Base-by-base conservation (phyloP, 306 rosid genomes). In the Acacia melanoxylon region DNA sequence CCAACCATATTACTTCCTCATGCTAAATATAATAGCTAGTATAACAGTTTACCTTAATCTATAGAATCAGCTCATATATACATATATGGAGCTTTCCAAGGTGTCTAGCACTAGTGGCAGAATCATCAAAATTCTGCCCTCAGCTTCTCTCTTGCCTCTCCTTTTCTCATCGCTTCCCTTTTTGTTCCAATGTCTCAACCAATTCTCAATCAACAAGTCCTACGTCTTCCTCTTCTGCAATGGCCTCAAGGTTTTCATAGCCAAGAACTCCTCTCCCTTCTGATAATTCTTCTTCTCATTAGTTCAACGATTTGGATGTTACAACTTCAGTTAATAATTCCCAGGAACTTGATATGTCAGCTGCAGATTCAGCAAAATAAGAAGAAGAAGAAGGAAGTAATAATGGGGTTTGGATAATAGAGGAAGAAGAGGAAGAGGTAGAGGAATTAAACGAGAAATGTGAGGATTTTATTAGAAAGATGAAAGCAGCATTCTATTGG, bases 401-500 rank as follows among this genome's bases (percentile, higher is more conserved):
- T 7, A 48, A 75, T 42, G 76, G 13, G 9, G 3, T 78, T 16
- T 35, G 41, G n/a, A 29, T 41, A 8, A 81, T 58, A 22, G 80
- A 67, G 35, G 86, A 78, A 71, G 58, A 74, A 37, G 84, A 61
- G 14, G 85, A 71, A 13, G 88, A 86, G 8, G 71, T 81, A 46
- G 96, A 94, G 65, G 97, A 94, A 80, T 86, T 94, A 27, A 91
- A 94, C 82, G 84, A 81, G 89, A 91, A 82, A 81, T 93, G 92
- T 85, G 98, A 94, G 13, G 97, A 93, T 35, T 94, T 94, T 49
- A 94, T 94, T 2, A 88, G 86, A 74, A 93, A 61, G 83, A 80
- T 89, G 90, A 94, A 84, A 84, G 90, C 86, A 27, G 89, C 67
- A n/a, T 91, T 94, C 45, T 79, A 76, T 69, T 81, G 85, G 54